Base-by-base conservation (phyloP, 768 basidiomycete genomes). In the Dioszegia crocea region DNA sequence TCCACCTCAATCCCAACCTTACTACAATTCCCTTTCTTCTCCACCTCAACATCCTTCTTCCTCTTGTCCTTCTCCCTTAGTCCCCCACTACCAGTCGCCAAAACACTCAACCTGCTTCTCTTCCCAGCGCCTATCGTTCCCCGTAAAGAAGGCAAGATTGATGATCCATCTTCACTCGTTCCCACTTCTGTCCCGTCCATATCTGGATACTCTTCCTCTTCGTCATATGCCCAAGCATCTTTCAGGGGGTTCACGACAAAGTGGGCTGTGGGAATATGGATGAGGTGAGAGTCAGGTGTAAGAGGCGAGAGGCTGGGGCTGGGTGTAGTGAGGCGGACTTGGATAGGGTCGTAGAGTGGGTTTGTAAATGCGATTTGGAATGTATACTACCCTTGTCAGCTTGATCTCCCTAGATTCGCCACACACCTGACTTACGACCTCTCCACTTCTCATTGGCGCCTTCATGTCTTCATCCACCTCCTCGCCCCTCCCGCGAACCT, bases 171-270 rank as follows among this genome's bases (percentile, higher is more conserved):
- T 31, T 80, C 39, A 79, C 39, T 80, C 76, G 26, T 82, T 83
- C 70, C 79, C 78, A 39, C 78, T 73, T 61, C 80, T 65, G 68
- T 80, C 61, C 36, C 73, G 61, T 30, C 75, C 38, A 76, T 36
- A 71, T 46, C 45, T 0, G 63, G 21, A 10, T 51, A 79, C 45
- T 79, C 78, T 10, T 78, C 80, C 58, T 94, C 91, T 59, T 92
- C 92, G 54, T 96, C 94, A 62, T 92, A 96, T 76, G 98, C 92
- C 94, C 94, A 98, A 31, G 90, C 91, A 74, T 98, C 96, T 17
- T 91, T 91, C 71, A 88, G 93, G 2, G 94, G 89, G 14, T 88
- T 86, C 46, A 98, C 84, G 4, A 88, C 80, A 73, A 99, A 94
- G 9, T 85, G 78, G 0, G 83, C 79, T 11, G 85, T 85, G 0